These are phyloP conservation scores for Raphanus sativus DNA, from an alignment of 345 rosid species.

Conservation along the genomic window DNA sequence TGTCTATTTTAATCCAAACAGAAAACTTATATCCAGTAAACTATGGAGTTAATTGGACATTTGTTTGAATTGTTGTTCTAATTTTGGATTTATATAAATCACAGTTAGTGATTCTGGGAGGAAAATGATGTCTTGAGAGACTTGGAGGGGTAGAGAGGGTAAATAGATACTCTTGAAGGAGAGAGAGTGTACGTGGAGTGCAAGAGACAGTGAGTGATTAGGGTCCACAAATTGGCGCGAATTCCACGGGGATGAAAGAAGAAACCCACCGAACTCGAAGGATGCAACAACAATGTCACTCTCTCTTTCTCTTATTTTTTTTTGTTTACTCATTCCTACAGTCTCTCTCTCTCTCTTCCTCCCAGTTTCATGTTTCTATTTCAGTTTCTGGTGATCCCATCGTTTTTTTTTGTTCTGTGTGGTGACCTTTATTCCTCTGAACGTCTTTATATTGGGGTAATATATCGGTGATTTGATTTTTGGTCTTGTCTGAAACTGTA, in stretches of 20 bases:
- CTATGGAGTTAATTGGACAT: not conserved
- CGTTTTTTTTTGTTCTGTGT: conserved; percentile 6
- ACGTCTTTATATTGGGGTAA: conserved; percentile 1
- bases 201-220: conserved; percentile 36
- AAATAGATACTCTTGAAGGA: not conserved
- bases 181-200: conserved; percentile 23
- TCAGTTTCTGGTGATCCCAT: conserved; percentile 17
- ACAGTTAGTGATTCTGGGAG: not conserved
- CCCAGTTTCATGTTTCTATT: conserved; percentile 8
- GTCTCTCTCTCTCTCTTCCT: conserved; percentile 8
- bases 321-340: conserved; percentile 22
- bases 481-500: not conserved
- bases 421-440: conserved; percentile 5
- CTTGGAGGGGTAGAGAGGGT: not conserved
- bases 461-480: not conserved
- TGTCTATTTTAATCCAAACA: not conserved
- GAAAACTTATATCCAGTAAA: not conserved
- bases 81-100: not conserved
- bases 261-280: conserved; percentile 53
- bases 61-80: not conserved
- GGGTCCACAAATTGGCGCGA: conserved; percentile 89
- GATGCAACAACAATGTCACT: conserved; percentile 53
- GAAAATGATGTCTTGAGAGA: not conserved
- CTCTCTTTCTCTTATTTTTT: conserved; percentile 9
- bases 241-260: conserved; percentile 46